Evolutionary conservation across 2,329 filamentous ascomycete species (phyloP), one percentile per base, ranked within the genome.

Genomic region (Cladophialophora carrionii): DNA sequence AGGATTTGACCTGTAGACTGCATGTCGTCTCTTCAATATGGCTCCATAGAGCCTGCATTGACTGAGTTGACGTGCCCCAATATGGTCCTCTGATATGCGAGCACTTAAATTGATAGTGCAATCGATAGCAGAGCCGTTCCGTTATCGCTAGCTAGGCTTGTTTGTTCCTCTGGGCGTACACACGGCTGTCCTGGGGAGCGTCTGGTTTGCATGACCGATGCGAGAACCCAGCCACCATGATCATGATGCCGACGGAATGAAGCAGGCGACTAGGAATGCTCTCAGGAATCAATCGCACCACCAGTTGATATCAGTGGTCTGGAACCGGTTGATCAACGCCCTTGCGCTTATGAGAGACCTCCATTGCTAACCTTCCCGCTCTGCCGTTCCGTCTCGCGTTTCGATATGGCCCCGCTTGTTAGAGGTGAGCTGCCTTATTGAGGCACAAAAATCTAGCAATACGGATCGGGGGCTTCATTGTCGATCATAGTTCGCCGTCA

Each of bases 31-130:
- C 26, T 20, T 43, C 37, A n/a, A 29, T 53, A 49, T 37, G 43
- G 53, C 63, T 54, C 32, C 53, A 48, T 48, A 4, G 29, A 17
- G 54, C 63, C 31, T 49, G 53, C 63, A 34, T 51, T 34, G 52
- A 52, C 12, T 32, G 29, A 61, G 20, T 49, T 57, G 64, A 62
- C 63, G 52, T 34, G 10, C 52, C 24, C 41, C 43, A 51, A 32
- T 63, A 52, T 26, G 46, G 17, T 7, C 43, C 34, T 14, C 57
- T 55, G 60, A 29, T 55, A 64, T 67, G 67, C 67, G 65, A 66
- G 64, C 67, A 69, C 67, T 69, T 66, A 63, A 58, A 57, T 32
- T 64, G 64, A 49, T 57, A 52, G 46, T 48, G 26, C 57, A 63
- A 60, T 56, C 37, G 48, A 65, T 10, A 26, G 34, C 37, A 51